A percentile compares a stretch with the other conserved stretches of the same genome.
Evolutionary conservation across 306 rosid genomes (phyloP).

Genomic region (Cicer yamashitae): DNA sequence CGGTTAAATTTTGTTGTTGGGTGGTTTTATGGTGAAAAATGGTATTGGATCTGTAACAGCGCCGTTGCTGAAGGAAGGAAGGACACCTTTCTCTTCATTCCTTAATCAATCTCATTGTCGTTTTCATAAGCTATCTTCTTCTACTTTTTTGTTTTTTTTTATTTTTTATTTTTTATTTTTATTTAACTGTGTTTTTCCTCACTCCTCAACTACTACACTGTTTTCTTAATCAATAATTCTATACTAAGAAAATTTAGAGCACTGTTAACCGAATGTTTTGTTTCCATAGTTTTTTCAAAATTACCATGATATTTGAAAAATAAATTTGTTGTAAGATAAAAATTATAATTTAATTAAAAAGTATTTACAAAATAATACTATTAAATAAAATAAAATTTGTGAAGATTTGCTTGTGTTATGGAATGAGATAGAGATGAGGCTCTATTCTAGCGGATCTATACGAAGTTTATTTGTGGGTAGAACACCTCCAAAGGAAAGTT

Average conservation of each 20-base stretch:
- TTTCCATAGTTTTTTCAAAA: too few species aligned
- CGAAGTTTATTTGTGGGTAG: too few species aligned
- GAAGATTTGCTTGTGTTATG: too few species aligned
- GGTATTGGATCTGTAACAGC: slow-evolving; percentile 52
- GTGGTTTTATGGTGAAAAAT: not conserved
- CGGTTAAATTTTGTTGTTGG: not conserved
- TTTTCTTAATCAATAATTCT: slow-evolving; percentile 15
- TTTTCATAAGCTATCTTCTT: slow-evolving; percentile 45
- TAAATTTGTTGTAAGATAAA: too few species aligned
- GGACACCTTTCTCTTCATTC: slow-evolving; percentile 49
- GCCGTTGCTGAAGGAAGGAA: slow-evolving; percentile 41
- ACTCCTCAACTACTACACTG: slow-evolving; percentile 6
- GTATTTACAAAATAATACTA: too few species aligned
- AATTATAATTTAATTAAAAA: too few species aligned
- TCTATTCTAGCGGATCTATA: too few species aligned
- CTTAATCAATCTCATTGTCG: slow-evolving; percentile 28
- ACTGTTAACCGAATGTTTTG: not conserved
- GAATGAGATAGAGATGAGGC: too few species aligned
- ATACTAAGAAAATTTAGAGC: not conserved
- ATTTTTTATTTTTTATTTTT: not conserved
- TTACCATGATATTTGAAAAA: too few species aligned
- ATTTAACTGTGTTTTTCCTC: slow-evolving; percentile 9
- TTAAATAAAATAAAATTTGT: too few species aligned
- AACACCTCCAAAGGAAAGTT: too few species aligned
- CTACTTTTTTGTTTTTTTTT: not conserved